These are phyloP conservation scores for Dimocarpus longan DNA, from an alignment of 345 rosid species.

Conservation along the genomic window DNA sequence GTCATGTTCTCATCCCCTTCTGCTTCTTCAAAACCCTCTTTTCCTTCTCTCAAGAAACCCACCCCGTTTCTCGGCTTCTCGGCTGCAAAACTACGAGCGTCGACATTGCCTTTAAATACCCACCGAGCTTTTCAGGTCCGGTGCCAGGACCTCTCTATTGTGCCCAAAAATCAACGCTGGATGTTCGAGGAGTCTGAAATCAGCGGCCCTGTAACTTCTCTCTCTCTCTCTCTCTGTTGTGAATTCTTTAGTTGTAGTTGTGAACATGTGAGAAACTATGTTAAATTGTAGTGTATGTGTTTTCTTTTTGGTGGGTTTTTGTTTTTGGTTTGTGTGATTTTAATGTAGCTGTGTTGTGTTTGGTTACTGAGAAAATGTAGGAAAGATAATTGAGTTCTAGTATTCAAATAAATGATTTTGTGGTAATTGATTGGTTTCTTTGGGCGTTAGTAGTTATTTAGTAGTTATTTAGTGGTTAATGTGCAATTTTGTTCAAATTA, in stretches of 20 bases:
- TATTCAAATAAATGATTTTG: neutral
- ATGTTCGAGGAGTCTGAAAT: slow-evolving; percentile 71
- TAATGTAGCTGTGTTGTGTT: neutral
- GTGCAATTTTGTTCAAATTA: neutral
- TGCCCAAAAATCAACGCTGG: slow-evolving; percentile 72
- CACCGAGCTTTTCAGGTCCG: slow-evolving; percentile 43
- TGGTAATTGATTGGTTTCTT: neutral
- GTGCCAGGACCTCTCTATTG: slow-evolving; percentile 53
- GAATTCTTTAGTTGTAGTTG: neutral
- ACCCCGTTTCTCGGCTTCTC: slow-evolving; percentile 49
- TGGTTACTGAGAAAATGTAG: slow-evolving; percentile 11
- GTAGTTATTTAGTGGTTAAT: neutral
- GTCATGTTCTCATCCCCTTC: slow-evolving; percentile 34
- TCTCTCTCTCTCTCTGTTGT: neutral
- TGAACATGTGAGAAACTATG: neutral
- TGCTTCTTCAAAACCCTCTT: slow-evolving; percentile 15
- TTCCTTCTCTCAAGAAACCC: slow-evolving; percentile 17
- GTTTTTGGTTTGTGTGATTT: neutral
- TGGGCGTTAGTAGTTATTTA: neutral
- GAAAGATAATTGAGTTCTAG: neutral
- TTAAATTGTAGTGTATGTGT: neutral
- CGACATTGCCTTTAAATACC: slow-evolving; percentile 25
- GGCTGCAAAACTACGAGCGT: slow-evolving; percentile 34
- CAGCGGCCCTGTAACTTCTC: slow-evolving; percentile 59
- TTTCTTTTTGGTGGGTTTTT: neutral